These are phyloP conservation scores for Chytriomyces hyalinus DNA, from an alignment of 192 early-diverging fungal genomes.

Conservation along the genomic window DNA sequence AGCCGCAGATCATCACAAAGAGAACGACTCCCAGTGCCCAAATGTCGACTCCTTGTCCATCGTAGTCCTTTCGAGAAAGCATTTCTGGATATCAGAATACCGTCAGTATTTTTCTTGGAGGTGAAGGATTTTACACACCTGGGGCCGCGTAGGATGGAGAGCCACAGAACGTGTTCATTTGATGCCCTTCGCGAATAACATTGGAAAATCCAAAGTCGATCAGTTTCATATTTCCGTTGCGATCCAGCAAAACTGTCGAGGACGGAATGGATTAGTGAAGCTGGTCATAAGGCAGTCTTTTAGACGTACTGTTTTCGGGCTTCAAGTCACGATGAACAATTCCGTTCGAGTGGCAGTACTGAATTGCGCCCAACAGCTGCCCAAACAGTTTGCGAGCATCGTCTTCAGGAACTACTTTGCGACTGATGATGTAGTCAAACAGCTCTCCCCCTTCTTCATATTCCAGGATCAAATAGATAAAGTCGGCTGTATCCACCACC, in stretches of 20 bases:
- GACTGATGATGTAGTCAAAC: constrained; percentile 78
- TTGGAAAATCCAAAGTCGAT: constrained; percentile 60
- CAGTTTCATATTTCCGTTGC: constrained; percentile 48
- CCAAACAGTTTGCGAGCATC: constrained; percentile 45
- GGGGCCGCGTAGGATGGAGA: constrained; percentile 52
- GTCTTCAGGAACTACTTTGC: constrained; percentile 55
- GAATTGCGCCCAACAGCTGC: constrained; percentile 50
- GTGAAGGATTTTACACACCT: constrained; percentile 33
- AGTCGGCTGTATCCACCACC: constrained; percentile 78
- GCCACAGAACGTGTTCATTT: constrained; percentile 56
- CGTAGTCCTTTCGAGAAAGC: constrained; percentile 67
- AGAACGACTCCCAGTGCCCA: constrained; percentile 93
- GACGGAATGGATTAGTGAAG: constrained; percentile 11
- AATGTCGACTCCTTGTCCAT: constrained; percentile 90
- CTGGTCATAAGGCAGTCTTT: not conserved
- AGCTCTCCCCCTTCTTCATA: constrained; percentile 84
- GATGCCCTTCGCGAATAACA: constrained; percentile 31
- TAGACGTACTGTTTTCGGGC: constrained; percentile 45
- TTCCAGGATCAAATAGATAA: constrained; percentile 86
- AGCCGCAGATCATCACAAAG: constrained; percentile 87
- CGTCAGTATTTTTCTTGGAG: constrained; percentile 5
- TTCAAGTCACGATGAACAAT: constrained; percentile 60
- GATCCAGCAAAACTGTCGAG: constrained; percentile 46
- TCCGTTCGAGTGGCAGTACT: constrained; percentile 51
- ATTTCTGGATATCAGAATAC: constrained; percentile 65